Conservation (phyloP, 306 rosid species). For the Sesbania bispinosa region DNA sequence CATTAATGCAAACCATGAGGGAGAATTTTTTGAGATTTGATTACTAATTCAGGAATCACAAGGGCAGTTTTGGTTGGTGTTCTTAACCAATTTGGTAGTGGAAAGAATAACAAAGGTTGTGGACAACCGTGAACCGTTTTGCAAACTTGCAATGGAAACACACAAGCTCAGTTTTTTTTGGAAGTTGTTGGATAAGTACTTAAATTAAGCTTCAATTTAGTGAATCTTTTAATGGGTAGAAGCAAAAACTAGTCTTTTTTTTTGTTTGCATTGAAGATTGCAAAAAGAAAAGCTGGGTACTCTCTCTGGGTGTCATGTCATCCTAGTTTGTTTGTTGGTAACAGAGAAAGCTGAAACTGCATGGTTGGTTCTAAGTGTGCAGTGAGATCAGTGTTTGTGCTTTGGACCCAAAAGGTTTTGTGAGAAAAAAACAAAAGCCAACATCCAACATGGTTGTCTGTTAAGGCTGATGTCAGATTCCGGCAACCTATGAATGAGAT, state of each 20-base stretch:
- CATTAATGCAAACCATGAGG: conserved; percentile 23
- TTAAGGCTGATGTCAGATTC: conserved; percentile 20
- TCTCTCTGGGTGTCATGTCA: conserved; percentile 25
- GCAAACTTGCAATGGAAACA: neutral
- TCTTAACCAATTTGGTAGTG: neutral
- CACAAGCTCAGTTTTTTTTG: neutral
- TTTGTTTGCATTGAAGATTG: conserved; percentile 32
- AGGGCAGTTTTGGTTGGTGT: conserved; percentile 21
- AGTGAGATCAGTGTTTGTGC: conserved; percentile 33
- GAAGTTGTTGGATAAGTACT: neutral
- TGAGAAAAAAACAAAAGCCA: neutral
- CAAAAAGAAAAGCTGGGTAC: conserved; percentile 14
- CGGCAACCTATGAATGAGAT: conserved; percentile 34
- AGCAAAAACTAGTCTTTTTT: neutral
- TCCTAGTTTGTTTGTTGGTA: conserved; percentile 39
- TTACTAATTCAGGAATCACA: neutral
- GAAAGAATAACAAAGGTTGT: neutral
- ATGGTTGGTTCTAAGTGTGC: conserved; percentile 23
- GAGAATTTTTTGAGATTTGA: neutral
- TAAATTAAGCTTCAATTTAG: neutral
- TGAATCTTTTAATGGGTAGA: neutral
- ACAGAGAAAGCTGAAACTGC: conserved; percentile 62
- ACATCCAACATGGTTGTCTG: conserved; percentile 8
- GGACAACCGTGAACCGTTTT: neutral
- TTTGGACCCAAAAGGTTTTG: conserved; percentile 18